phyloP scores from a whole-genome alignment of 345 rosid species.

The Ceriops zippeliana region DNA sequence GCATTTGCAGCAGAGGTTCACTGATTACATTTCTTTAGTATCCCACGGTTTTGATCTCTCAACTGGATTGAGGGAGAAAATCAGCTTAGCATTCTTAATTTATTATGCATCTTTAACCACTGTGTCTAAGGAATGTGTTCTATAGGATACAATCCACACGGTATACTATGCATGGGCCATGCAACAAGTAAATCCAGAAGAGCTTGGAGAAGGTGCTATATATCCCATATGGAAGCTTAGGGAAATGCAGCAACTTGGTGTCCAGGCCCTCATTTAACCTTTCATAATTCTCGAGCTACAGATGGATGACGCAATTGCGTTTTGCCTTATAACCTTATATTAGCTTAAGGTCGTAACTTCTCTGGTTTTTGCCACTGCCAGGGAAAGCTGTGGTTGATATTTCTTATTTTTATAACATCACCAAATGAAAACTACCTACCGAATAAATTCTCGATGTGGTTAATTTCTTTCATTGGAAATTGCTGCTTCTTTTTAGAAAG shows the following conservation, averaged over 20 bases:
- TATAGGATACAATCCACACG: slow-evolving; percentile 79
- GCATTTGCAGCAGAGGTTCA: too few species aligned
- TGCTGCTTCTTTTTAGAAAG: too few species aligned
- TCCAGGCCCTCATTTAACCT: slow-evolving; percentile 65
- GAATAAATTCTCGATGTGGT: too few species aligned
- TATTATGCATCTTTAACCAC: too few species aligned
- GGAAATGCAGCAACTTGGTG: slow-evolving; percentile 67
- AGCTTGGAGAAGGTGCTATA: slow-evolving; percentile 76
- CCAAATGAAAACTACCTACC: too few species aligned
- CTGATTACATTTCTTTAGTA: too few species aligned
- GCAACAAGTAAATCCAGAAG: slow-evolving; percentile 85
- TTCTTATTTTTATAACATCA: too few species aligned
- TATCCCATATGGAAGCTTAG: slow-evolving; percentile 90
- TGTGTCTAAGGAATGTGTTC: too few species aligned
- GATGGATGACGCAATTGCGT: neutral
- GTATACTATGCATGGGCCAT: slow-evolving; percentile 89
- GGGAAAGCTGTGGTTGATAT: slow-evolving; percentile 12
- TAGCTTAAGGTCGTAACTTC: neutral
- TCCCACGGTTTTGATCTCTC: too few species aligned
- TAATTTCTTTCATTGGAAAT: too few species aligned
- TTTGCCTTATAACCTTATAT: neutral
- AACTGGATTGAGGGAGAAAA: too few species aligned
- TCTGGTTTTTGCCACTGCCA: slow-evolving; percentile 19
- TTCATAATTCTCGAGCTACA: neutral
- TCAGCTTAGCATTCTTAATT: too few species aligned